These are phyloP conservation scores for Zelopaecilomyces penicillatus DNA, from an alignment of 2,329 filamentous ascomycete species.

Conservation along the genomic window DNA sequence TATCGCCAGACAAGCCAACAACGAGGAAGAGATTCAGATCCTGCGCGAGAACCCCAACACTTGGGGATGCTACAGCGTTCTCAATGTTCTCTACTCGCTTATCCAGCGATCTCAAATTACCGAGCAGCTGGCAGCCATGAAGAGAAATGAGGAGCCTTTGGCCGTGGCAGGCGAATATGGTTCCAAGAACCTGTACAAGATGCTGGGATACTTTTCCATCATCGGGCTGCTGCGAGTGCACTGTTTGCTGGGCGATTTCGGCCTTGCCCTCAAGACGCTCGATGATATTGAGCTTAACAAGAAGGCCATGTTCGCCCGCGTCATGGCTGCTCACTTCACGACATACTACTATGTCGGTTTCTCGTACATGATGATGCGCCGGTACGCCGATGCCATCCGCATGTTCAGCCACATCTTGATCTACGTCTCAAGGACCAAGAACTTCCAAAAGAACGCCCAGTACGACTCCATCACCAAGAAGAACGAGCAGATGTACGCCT, in stretches of 20 bases:
- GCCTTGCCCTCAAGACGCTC: conserved; percentile 93
- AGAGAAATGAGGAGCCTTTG: conserved; percentile 82
- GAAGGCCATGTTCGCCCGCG: conserved; percentile 98
- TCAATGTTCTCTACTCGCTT: conserved; percentile 98
- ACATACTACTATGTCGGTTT: conserved; percentile 99
- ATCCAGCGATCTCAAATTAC: conserved; percentile 98
- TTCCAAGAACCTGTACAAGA: conserved; percentile 87
- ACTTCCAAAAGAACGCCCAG: conserved; percentile 98
- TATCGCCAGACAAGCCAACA: conserved; percentile 72
- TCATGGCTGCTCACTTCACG: conserved; percentile 99
- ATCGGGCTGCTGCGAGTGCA: conserved; percentile 94
- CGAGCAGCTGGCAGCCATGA: conserved; percentile 91
- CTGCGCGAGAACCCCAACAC: conserved; percentile 96
- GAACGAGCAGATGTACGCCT: conserved; percentile 99
- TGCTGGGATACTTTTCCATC: conserved; percentile 99
- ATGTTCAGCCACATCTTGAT: conserved; percentile 99
- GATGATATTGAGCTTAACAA: conserved; percentile 99
- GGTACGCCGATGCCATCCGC: conserved; percentile 97
- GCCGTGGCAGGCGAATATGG: conserved; percentile 92
- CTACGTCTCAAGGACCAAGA: conserved; percentile 98
- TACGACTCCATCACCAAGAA: conserved; percentile 99
- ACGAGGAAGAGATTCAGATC: conserved; percentile 85
- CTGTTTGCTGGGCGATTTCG: conserved; percentile 95
- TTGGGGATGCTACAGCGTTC: conserved; percentile 98
- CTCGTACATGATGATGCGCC: conserved; percentile 99